Evolutionary conservation across 225 moss, liverwort and hornwort species (phyloP), one percentile per base, ranked within the genome.

Genomic region (Physcomitrellopsis africana): DNA sequence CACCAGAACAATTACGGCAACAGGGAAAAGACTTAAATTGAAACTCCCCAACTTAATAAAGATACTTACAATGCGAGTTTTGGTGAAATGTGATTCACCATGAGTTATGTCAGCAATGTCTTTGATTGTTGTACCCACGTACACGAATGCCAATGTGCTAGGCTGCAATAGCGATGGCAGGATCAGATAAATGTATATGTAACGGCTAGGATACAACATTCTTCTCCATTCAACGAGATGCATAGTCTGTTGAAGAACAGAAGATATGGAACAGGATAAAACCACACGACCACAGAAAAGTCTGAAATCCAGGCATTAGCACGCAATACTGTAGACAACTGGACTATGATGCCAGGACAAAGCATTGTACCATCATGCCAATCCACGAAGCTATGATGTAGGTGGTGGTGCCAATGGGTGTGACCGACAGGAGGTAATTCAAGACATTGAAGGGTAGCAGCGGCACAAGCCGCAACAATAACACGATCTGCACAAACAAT

Each of bases 91-190:
- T 11, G 90, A 81, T 46, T 76, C 87, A 65, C 87, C 83, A 17
- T 81, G 89, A 54, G 73, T 80, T 53, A 94, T 87, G 68, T 94
- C 94, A 55, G 90, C 68, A 48, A 94, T 94, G 63, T 94, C 92
- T 67, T 94, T 94, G 71, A 94, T 90, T 61, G 92, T 94, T 45
- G 94, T 94, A 57, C 94, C 94, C 54, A 80, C 87, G 60, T 94
- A 94, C 32, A 94, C 94, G 67, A 94, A 89, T 29, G 87, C 83
- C 81, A 92, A 70, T 10, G 94, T 94, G 60, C 87, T 78, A 27
- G 94, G 94, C 94, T 94, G 90, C 81, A 85, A 69, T 27, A 68
- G 68, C n/a, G 19, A 24, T 7, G 29, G 13, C 14, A 51, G 48
- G 43, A 54, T 68, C 47, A 79, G 73, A 48, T 47, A 66, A 16